Evolutionary conservation across 2,329 filamentous ascomycete genomes (phyloP), one percentile per base, ranked within the genome.

Genomic region (Gyromitra esculenta): DNA sequence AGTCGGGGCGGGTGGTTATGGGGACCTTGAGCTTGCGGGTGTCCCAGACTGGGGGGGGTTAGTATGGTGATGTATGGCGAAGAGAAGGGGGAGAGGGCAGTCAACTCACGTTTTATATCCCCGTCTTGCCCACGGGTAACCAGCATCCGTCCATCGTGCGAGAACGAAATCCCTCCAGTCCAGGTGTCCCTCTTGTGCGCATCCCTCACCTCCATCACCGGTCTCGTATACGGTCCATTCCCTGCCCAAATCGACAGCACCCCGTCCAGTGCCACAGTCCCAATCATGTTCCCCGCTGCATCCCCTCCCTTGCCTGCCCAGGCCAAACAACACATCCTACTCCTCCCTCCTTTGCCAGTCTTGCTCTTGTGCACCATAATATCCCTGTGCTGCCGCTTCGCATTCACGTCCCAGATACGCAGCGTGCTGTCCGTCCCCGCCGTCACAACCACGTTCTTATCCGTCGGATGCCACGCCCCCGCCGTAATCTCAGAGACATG

Each of bases 361-460:
- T 90, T 93, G 7, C 95, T 97, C 84, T 98, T 98, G 86, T 97
- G 94, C 21, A 97, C 94, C 78, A 99, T 92, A 13, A 99, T 91
- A 64, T 97, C 92, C 83, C 93, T 96, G 83, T 99, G 96, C 71
- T 90, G 89, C 78, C 94, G 89, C 81, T 94, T 92, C 81, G 95
- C 91, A 84, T 97, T 97, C 80, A 97, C 89, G 82, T 99, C 95
- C 96, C 96, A 99, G 82, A 99, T 97, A 72, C 96, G 89, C 77
- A 99, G 85, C 0, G 96, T 99, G 82, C 95, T 97, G 83, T 99
- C 96, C 7, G 94, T 96, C 6, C 94, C 94, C 50, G 94, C 94
- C 1, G 96, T 99, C 35, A 95, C 91, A 82, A 93, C 96, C 0
- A 94, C 81, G 80, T 97, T 94, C 81, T 88, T 90, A 82, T 97